Conservation (phyloP, 169 alveolate genomes). For the Theileria equi region DNA sequence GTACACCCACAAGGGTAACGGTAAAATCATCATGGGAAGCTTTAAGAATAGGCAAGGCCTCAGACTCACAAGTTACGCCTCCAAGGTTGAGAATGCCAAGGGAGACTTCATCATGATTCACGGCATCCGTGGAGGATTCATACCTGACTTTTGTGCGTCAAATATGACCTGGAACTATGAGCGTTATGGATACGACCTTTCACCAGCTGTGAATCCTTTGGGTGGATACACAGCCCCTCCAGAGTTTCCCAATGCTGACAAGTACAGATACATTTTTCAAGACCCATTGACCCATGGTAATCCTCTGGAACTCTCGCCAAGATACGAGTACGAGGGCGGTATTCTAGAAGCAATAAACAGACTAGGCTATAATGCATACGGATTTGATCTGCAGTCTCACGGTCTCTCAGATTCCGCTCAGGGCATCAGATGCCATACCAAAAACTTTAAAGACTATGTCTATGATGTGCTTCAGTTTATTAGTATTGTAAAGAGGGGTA, state of each 20-base stretch:
- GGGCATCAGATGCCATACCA: slow-evolving; percentile 21
- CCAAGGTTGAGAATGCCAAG: slow-evolving; percentile 47
- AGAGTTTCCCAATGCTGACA: too few species aligned
- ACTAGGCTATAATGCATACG: slow-evolving; percentile 64
- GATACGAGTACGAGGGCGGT: slow-evolving; percentile 55
- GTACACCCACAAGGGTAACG: slow-evolving; percentile 17
- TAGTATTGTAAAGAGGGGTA: slow-evolving; percentile 38
- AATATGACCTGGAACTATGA: slow-evolving; percentile 49
- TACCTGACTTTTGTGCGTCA: slow-evolving; percentile 53
- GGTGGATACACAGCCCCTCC: neutral
- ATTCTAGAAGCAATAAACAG: slow-evolving; percentile 60
- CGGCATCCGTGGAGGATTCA: slow-evolving; percentile 57
- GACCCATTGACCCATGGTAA: neutral
- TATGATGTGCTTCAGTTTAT: slow-evolving; percentile 66
- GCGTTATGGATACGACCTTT: slow-evolving; percentile 18
- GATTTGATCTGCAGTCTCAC: slow-evolving; percentile 67
- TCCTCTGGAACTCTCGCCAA: neutral
- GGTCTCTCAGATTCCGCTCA: slow-evolving; percentile 65
- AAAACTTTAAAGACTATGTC: slow-evolving; percentile 36
- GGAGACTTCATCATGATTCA: slow-evolving; percentile 61
- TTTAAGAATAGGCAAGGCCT: slow-evolving; percentile 62
- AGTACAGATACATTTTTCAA: slow-evolving; percentile 10
- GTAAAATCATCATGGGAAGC: slow-evolving; percentile 41
- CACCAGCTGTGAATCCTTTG: neutral
- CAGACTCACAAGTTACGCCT: slow-evolving; percentile 53